A percentile compares a stretch with the other conserved stretches of the same genome.
Evolutionary conservation across 2,329 filamentous ascomycete species (phyloP).

Genomic region (Ceratocystis diversiconidia): DNA sequence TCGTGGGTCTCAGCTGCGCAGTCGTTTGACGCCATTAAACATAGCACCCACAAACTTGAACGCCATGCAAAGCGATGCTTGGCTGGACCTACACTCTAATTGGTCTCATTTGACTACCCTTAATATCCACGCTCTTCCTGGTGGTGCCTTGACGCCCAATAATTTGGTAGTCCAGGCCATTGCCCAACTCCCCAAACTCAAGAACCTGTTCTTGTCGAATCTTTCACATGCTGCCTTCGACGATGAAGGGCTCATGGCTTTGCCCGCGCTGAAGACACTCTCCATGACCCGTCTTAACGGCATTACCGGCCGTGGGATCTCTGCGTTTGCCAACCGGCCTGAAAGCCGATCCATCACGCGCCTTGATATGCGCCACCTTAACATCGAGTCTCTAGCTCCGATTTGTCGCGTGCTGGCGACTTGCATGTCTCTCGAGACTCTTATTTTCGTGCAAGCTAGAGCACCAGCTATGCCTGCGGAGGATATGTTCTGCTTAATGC

Average conservation of each 20-base stretch:
- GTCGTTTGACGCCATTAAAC: conserved; percentile 14
- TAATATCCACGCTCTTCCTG: conserved; percentile 44
- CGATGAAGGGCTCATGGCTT: conserved; percentile 38
- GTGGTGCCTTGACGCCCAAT: conserved; percentile 39
- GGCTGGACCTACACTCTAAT: conserved; percentile 37
- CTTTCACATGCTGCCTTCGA: conserved; percentile 43
- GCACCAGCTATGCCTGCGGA: conserved; percentile 42
- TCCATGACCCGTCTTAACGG: conserved; percentile 42
- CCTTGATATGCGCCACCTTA: conserved; percentile 42
- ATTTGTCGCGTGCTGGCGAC: conserved; percentile 46
- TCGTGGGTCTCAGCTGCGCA: conserved; percentile 19
- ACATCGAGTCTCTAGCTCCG: conserved; percentile 41
- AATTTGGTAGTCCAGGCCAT: conserved; percentile 38
- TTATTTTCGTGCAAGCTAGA: conserved; percentile 41
- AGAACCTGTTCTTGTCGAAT: conserved; percentile 45
- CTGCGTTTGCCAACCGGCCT: conserved; percentile 39
- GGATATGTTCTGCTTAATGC: conserved; percentile 46
- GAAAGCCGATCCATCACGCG: conserved; percentile 33
- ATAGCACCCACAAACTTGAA: conserved; percentile 21
- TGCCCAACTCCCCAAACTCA: conserved; percentile 37
- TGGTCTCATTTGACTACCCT: conserved; percentile 44
- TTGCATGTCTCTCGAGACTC: conserved; percentile 33
- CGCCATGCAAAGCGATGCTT: conserved; percentile 31
- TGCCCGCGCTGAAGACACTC: conserved; percentile 42
- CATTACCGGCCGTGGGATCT: conserved; percentile 41